Evolutionary conservation across 805 yeast genomes (phyloP).

Genomic region (Zygosaccharomyces lentus): DNA sequence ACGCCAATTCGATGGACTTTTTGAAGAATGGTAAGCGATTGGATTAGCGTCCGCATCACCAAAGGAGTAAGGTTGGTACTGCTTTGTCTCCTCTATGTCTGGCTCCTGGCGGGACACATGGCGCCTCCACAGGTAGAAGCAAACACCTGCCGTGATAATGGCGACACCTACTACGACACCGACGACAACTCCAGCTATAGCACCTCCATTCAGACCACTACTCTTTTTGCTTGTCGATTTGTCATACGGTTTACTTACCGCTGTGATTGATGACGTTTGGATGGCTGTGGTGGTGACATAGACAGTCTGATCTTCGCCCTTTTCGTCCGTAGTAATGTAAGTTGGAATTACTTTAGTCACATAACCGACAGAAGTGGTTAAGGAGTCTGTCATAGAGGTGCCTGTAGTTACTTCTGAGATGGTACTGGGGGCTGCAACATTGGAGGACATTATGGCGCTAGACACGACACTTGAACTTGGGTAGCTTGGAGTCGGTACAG

Average conservation of each 20-base stretch:
- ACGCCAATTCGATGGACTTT: conserved; percentile 15
- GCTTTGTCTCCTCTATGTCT: conserved; percentile 41
- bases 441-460: not conserved
- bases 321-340: conserved; percentile 23
- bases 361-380: conserved; percentile 22
- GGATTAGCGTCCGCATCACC: conserved; percentile 32
- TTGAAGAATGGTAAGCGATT: conserved; percentile 21
- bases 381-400: conserved; percentile 12
- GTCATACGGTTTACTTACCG: conserved; percentile 1
- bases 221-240: conserved; percentile 5
- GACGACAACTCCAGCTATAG: conserved; percentile 59
- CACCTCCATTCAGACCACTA: conserved; percentile 39
- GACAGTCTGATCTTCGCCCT: conserved; percentile 20
- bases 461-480: not conserved
- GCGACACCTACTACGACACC: conserved; percentile 46
- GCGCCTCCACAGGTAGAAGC: conserved; percentile 43
- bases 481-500: conserved; percentile 1
- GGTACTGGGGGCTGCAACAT: conserved; percentile 2
- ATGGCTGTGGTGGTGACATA: conserved; percentile 30
- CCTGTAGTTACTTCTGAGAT: conserved; percentile 18
- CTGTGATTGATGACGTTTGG: not conserved
- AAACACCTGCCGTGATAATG: conserved; percentile 37
- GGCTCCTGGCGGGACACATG: conserved; percentile 36
- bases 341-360: conserved; percentile 26
- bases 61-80: conserved; percentile 35